Evolutionary conservation across 169 alveolate genomes (phyloP), one percentile per base, ranked within the genome.

Genomic region (Sarcocystis neurona): DNA sequence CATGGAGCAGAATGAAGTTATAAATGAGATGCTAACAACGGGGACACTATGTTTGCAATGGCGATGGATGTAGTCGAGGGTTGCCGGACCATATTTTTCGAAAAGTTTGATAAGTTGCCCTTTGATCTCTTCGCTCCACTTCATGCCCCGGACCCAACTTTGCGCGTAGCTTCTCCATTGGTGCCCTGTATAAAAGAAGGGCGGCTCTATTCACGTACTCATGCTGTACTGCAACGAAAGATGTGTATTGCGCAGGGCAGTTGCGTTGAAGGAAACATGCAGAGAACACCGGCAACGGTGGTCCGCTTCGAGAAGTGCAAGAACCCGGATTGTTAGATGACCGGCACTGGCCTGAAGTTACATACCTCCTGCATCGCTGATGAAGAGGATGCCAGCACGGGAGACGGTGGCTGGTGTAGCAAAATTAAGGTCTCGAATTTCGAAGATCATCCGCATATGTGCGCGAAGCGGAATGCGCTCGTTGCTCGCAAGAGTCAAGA

Each of bases 361-460:
- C 78, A n/a, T 58, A 66, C 92, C 92, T 43, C 84, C 32, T 0
- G 84, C 94, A 87, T 96, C 98, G 70, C 98, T 95, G 84, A 96
- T 96, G 90, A 95, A 98, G 53, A 98, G 96, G 90, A 98, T 97
- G 92, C 99, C 99, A 32, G 99, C 99, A 86, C 99, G 94, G 47
- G 99, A 96, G 50, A 97, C 98, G 27, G 99, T 98, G 75, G 99
- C 99, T n/a, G 98, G 98, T 30, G 99, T 96, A 60, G 99, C 99
- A 93, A 95, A 98, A 93, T 96, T 95, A 90, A 98, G 95, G 94
- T 98, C 99, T 84, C 99, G 96, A 88, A 98, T 97, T 94, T 98
- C 99, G 94, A 98, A 98, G 92, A 98, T 93, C 96, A 97, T 93
- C 94, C 98, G 97, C 99, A 98, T 98, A 92, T 97, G 98, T 66